phyloP scores from a whole-genome alignment of 495 filamentous ascomycete species.

The Trichoderma erinaceum region DNA sequence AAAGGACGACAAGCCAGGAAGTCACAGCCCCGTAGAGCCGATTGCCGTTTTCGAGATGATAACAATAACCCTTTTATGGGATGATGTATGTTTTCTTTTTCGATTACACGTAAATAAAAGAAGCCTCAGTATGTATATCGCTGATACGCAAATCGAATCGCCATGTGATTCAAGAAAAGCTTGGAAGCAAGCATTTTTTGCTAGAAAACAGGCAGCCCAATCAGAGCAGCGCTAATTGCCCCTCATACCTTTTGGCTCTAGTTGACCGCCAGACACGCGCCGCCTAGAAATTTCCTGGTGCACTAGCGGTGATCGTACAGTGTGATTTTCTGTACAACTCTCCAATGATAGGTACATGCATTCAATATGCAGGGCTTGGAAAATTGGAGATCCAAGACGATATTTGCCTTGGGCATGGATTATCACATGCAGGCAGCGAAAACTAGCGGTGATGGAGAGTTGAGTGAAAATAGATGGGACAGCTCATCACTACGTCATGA shows the following conservation, averaged over 20 bases:
- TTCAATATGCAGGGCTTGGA: not conserved
- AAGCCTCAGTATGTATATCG: not conserved
- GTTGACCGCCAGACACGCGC: not conserved
- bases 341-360: not conserved
- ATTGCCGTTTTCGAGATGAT: no score
- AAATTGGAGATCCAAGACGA: no score
- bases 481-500: not conserved
- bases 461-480: not conserved
- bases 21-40: no score
- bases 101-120: no score
- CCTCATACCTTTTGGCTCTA: not conserved
- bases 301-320: not conserved
- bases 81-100: no score
- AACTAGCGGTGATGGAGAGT: not conserved
- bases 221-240: conserved; percentile 4
- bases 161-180: not conserved
- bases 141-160: not conserved
- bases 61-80: no score
- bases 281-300: not conserved
- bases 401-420: not conserved
- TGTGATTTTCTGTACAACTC: not conserved
- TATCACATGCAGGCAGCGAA: conserved; percentile 2
- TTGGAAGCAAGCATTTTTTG: conserved; percentile 4
- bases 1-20: not conserved
- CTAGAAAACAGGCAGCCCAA: not conserved